A percentile compares a stretch with the other conserved stretches of the same genome.
Conservation (phyloP, 495 filamentous ascomycete genomes). For the Niebla homalea region DNA sequence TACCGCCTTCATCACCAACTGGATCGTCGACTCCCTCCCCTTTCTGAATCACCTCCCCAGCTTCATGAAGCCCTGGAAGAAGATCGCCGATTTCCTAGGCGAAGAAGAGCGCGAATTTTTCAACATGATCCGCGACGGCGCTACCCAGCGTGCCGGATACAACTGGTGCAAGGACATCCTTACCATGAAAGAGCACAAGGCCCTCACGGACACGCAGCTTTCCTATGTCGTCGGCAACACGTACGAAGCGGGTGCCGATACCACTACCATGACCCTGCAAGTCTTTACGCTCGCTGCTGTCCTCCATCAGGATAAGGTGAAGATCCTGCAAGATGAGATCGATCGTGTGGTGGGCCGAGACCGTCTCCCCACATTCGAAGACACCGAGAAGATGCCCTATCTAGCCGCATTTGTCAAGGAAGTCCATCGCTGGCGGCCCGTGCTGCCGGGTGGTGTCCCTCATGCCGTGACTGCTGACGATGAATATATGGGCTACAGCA, state of each 20-base stretch:
- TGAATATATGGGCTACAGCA: slow-evolving; percentile 24
- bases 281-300: slow-evolving; percentile 36
- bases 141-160: slow-evolving; percentile 5
- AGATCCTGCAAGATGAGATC: slow-evolving; percentile 44
- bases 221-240: slow-evolving; percentile 31
- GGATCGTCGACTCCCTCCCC: slow-evolving; percentile 25
- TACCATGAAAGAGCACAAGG: slow-evolving; percentile 1
- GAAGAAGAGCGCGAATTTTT: slow-evolving; percentile 16
- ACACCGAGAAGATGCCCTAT: slow-evolving; percentile 29
- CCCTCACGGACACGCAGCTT: slow-evolving; percentile 18
- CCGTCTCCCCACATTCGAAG: slow-evolving; percentile 22
- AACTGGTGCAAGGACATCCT: slow-evolving; percentile 19
- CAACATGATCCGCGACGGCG: background rate
- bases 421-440: slow-evolving; percentile 32
- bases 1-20: slow-evolving; percentile 19
- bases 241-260: slow-evolving; percentile 31
- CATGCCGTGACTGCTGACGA: slow-evolving; percentile 43
- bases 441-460: slow-evolving; percentile 34
- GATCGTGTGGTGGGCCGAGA: slow-evolving; percentile 34
- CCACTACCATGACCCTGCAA: slow-evolving; percentile 23
- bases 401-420: slow-evolving; percentile 34
- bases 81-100: slow-evolving; percentile 12
- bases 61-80: slow-evolving; percentile 24
- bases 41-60: slow-evolving; percentile 22
- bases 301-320: slow-evolving; percentile 35